These are phyloP conservation scores for Xanthoconium purpureum DNA, from an alignment of 768 basidiomycete species.

Conservation along the genomic window DNA sequence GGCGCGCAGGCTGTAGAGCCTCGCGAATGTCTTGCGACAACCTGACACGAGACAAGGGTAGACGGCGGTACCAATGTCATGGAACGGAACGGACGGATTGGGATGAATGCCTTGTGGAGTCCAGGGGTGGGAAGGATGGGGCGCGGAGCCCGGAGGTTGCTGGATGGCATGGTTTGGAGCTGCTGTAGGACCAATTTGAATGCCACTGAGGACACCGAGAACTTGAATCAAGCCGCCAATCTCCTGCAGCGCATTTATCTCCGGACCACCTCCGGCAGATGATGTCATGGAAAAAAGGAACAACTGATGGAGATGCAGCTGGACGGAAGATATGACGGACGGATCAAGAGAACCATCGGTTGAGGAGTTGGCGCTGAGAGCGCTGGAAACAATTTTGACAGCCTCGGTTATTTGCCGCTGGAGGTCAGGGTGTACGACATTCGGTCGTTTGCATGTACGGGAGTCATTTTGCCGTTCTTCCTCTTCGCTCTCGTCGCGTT, in stretches of 20 bases:
- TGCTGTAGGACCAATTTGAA: constrained; percentile 53
- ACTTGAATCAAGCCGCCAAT: constrained; percentile 81
- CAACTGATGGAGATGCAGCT: constrained; percentile 68
- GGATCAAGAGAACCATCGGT: constrained; percentile 49
- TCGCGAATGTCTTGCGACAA: constrained; percentile 68
- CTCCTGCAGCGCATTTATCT: constrained; percentile 64
- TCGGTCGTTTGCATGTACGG: constrained; percentile 44
- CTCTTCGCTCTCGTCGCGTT: constrained; percentile 52
- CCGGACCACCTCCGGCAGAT: constrained; percentile 48
- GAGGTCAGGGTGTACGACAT: constrained; percentile 44
- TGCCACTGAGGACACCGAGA: constrained; percentile 74
- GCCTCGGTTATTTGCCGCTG: constrained; percentile 59
- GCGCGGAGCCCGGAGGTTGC: constrained; percentile 29
- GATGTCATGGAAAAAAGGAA: constrained; percentile 79
- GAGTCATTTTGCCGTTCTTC: constrained; percentile 27
- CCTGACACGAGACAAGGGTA: constrained; percentile 68
- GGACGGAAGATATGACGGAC: constrained; percentile 63
- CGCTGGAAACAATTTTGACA: constrained; percentile 51
- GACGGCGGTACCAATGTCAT: constrained; percentile 71
- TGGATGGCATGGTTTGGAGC: constrained; percentile 31
- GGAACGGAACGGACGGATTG: constrained; percentile 27
- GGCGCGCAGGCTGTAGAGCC: constrained; percentile 64
- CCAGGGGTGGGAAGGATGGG: constrained; percentile 33
- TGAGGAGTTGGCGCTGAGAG: constrained; percentile 39
- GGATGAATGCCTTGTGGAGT: constrained; percentile 23